These are phyloP conservation scores for Keqinozyma sinolaborantium DNA, from an alignment of 1,139 yeast species.

Conservation along the genomic window DNA sequence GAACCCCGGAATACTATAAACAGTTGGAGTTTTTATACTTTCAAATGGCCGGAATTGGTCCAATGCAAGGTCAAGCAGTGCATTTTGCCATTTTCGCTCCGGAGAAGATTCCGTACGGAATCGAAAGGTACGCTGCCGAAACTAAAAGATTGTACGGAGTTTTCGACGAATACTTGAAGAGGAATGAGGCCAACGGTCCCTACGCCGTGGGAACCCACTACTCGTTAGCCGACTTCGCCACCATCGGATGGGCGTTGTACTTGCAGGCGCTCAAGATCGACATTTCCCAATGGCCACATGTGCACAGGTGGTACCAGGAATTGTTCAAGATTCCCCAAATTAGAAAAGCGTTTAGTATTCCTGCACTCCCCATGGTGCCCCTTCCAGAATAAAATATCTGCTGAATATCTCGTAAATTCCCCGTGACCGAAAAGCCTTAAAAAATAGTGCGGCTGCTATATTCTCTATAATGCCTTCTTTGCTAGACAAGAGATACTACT, in stretches of 20 bases:
- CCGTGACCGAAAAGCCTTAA: no score
- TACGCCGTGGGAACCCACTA: conserved; percentile 56
- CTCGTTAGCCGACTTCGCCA: conserved; percentile 49
- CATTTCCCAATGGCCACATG: conserved; percentile 42
- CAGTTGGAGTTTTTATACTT: conserved; percentile 50
- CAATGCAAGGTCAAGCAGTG: conserved; percentile 57
- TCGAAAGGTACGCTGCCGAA: conserved; percentile 47
- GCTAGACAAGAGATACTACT: neutral
- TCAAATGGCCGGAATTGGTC: conserved; percentile 59
- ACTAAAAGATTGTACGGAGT: conserved; percentile 52
- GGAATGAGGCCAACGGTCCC: conserved; percentile 37
- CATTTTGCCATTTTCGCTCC: conserved; percentile 43
- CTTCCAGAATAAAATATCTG: no score
- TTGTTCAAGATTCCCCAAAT: conserved; percentile 36
- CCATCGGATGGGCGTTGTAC: conserved; percentile 34
- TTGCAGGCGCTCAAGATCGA: conserved; percentile 27
- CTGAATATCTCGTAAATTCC: no score
- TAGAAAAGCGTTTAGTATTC: conserved; percentile 21
- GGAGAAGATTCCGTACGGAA: conserved; percentile 50
- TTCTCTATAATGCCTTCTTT: no score
- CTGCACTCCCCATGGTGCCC: no score
- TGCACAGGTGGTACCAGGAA: conserved; percentile 41
- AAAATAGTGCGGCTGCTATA: no score
- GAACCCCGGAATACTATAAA: conserved; percentile 46
- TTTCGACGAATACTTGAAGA: conserved; percentile 42